Percentiles rank a stretch among this genome's conserved stretches.
Conservation (phyloP, 2,329 filamentous ascomycete genomes). For the Diaporthe longicolla region DNA sequence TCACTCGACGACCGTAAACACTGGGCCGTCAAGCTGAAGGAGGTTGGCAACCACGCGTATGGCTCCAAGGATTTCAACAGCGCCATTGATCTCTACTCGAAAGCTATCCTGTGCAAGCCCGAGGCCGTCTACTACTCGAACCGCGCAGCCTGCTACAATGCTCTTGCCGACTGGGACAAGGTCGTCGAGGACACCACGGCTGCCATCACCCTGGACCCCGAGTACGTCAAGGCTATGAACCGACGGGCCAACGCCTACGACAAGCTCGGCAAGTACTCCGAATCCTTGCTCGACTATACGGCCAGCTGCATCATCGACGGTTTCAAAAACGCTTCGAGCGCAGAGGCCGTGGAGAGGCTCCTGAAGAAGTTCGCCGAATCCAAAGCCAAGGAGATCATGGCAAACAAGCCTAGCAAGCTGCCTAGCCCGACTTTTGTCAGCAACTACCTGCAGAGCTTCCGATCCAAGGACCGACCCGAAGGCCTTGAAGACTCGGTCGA, state of each 20-base stretch:
- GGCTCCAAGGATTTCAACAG: constrained; percentile 93
- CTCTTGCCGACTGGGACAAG: constrained; percentile 92
- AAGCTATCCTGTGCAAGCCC: constrained; percentile 96
- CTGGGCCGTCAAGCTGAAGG: constrained; percentile 92
- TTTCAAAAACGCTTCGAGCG: constrained; percentile 92
- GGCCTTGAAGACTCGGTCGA: constrained; percentile 88
- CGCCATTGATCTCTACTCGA: constrained; percentile 94
- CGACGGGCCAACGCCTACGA: constrained; percentile 97
- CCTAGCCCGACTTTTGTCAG: constrained; percentile 97
- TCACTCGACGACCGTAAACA: constrained; percentile 81
- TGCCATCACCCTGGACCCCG: constrained; percentile 90
- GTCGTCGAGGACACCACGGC: constrained; percentile 97
- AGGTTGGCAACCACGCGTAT: constrained; percentile 95
- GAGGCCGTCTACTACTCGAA: constrained; percentile 99
- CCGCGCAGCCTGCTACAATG: constrained; percentile 96
- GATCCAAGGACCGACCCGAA: constrained; percentile 81
- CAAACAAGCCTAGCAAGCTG: constrained; percentile 87
- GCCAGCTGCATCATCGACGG: constrained; percentile 99
- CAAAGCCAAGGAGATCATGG: constrained; percentile 91
- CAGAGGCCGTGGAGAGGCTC: constrained; percentile 90
- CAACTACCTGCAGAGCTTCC: constrained; percentile 99
- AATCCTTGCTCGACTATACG: constrained; percentile 96
- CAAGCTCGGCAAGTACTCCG: constrained; percentile 89
- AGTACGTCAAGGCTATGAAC: constrained; percentile 98
- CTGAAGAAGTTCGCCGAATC: constrained; percentile 97